phyloP scores from a whole-genome alignment of 768 basidiomycete genomes.

The Boletellus sp. region DNA sequence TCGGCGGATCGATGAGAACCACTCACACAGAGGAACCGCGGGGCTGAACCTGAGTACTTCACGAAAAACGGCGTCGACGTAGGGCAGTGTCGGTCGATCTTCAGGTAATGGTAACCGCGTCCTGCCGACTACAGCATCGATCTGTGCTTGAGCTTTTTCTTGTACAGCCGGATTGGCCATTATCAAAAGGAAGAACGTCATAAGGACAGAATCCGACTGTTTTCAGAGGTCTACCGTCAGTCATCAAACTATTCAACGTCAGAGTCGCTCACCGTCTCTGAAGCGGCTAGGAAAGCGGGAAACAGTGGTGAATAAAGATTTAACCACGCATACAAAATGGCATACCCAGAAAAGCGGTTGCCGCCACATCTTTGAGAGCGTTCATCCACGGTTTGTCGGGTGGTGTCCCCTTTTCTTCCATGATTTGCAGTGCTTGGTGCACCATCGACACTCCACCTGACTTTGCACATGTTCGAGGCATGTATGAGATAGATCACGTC shows the following conservation, averaged over 20 bases:
- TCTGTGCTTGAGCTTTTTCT: not conserved
- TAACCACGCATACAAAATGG: not conserved
- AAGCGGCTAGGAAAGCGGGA: not conserved
- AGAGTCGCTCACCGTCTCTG: not conserved
- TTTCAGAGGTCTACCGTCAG: not conserved
- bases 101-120: not conserved
- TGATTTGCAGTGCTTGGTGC: not conserved
- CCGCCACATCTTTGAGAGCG: not conserved
- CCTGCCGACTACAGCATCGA: not conserved
- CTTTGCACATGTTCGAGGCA: not conserved
- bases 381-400: not conserved
- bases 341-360: not conserved
- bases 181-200: not conserved
- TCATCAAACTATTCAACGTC: too few species aligned
- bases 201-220: not conserved
- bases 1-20: too few species aligned
- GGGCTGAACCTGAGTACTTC: not conserved
- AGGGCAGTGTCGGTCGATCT: not conserved
- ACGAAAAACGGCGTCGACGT: not conserved
- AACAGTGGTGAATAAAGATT: not conserved
- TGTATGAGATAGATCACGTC: not conserved
- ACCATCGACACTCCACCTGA: slow-evolving; percentile 1
- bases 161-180: not conserved
- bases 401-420: not conserved
- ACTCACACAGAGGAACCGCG: not conserved